Evolutionary conservation across 345 rosid species (phyloP).

Genomic region (Limnanthes douglasii): DNA sequence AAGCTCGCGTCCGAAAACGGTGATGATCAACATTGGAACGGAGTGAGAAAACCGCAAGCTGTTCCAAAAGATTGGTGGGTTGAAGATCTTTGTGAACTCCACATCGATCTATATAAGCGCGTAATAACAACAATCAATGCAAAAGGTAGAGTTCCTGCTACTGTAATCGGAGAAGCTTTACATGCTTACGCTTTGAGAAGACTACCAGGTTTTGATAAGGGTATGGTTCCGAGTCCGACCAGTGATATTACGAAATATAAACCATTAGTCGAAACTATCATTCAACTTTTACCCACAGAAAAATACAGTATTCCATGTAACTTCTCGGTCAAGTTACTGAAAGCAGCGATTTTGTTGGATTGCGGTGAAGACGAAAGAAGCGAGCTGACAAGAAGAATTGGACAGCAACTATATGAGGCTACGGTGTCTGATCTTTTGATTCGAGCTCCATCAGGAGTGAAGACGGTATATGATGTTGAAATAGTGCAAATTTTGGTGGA

Average conservation of each 20-base stretch:
- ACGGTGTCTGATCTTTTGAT: constrained; percentile 31
- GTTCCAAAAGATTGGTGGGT: constrained; percentile 89
- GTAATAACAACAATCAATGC: constrained; percentile 31
- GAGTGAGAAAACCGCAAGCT: constrained; percentile 27
- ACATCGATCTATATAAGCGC: constrained; percentile 42
- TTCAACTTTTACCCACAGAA: constrained; percentile 40
- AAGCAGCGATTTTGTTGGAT: constrained; percentile 37
- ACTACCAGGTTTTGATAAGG: constrained; percentile 50
- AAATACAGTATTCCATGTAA: constrained; percentile 26
- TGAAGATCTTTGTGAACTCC: constrained; percentile 67
- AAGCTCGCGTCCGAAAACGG: constrained; percentile 39
- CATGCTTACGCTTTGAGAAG: constrained; percentile 42
- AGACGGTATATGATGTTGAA: constrained; percentile 35
- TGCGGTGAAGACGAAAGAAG: constrained; percentile 32
- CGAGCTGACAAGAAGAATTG: constrained; percentile 29
- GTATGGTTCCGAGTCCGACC: constrained; percentile 25
- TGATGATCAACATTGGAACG: constrained; percentile 29
- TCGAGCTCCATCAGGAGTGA: constrained; percentile 26
- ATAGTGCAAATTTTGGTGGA: constrained; percentile 39
- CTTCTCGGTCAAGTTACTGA: constrained; percentile 47
- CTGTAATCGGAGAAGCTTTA: constrained; percentile 52
- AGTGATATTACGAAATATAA: constrained; percentile 32
- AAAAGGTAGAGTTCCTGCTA: constrained; percentile 26
- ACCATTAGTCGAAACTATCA: constrained; percentile 37
- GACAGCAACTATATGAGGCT: constrained; percentile 44